Base-by-base conservation (phyloP, 2,329 filamentous ascomycete species). In the Xylariaceae sp. region DNA sequence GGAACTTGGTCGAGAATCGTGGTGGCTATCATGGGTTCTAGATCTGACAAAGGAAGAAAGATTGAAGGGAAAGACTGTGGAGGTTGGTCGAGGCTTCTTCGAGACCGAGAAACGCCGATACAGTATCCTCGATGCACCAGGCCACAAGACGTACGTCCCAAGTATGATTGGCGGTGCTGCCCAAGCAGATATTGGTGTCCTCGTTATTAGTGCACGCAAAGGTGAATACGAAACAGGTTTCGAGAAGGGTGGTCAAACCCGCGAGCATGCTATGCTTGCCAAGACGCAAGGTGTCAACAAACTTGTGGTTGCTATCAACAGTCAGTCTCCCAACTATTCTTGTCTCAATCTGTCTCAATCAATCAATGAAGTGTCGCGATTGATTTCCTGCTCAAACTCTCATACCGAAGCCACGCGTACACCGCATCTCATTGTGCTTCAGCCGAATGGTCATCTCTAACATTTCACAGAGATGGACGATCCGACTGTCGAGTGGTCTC, bases 161-260 rank as follows among this genome's bases (percentile, higher is more conserved):
- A 94, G 87, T 79, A 99, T 99, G 94, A 95, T 99, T 68, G 91
- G 92, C 64, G 91, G 91, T 70, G 91, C 91, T 34, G 91, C 90
- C 9, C 91, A 96, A 74, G 91, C 91, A 47, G 91, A 96, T 72
- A 86, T 99, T 34, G 94, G 94, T 70, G 89, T 96, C 65, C 80
- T 99, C 46, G 94, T 99, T 70, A 96, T 97, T 68, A 95, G 89
- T 50, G 91, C 94, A 42, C 87, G 94, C 68, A 97, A 96, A 79
- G 94, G 94, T 69, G 94, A 99, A 75, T 99, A 97, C 73, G 94
- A 99, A 75, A 97, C 94, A 35, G 94, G 94, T 48, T 99, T 99
- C 71, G 94, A 99, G 79, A 70, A 90, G 51, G 94, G 94, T 60
- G 92, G 94, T 39, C 94, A 99, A 73, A 99, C 94, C 51, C 84